Base-by-base conservation (phyloP, 2,329 filamentous ascomycete genomes). In the Fusarium sp. region DNA sequence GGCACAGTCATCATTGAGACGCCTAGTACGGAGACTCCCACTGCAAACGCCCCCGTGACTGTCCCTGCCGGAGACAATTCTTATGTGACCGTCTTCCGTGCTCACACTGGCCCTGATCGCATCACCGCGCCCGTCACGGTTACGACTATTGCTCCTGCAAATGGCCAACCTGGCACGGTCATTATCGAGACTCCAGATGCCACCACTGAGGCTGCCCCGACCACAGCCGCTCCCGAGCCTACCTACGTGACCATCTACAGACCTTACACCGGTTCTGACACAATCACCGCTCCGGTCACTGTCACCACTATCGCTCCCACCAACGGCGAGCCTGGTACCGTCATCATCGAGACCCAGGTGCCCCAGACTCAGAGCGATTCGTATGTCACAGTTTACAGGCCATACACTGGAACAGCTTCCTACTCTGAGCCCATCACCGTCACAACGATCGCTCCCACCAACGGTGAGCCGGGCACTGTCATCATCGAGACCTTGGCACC, bases 361-460 rank as follows among this genome's bases (percentile, higher is more conserved):
- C 60, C 62, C 33, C 47, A 52, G 11, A 52, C 47, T 20, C 47
- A 52, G 47, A 52, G 27, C 27, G 27, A 52, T 13, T 33, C 65
- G 4, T 74, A 74, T 16, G 61, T 74, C n/a, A 74, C 71, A 0
- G 47, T 74, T 6, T 74, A 66, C 38, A 69, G 71, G 36, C 71
- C 71, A 18, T 58, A 74, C 35, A 72, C 71, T n/a, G 71, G 71
- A 14, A 45, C 64, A 6, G 71, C 45, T n/a, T 20, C 36, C 20
- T 69, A 74, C 10, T 66, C 64, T 7, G 68, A 61, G 6, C 71
- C 71, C 2, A 27, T 72, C 16, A 72, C 71, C 7, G 27, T 74
- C 18, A 74, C 71, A 1, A 74, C 71, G 0, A 74, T 66, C 4
- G 29, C 52, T 13, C 57, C 68, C 0, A 60, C 61, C 20, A 54